Conservation (phyloP, 768 basidiomycete species). For the Rhodotorula babjevae region DNA sequence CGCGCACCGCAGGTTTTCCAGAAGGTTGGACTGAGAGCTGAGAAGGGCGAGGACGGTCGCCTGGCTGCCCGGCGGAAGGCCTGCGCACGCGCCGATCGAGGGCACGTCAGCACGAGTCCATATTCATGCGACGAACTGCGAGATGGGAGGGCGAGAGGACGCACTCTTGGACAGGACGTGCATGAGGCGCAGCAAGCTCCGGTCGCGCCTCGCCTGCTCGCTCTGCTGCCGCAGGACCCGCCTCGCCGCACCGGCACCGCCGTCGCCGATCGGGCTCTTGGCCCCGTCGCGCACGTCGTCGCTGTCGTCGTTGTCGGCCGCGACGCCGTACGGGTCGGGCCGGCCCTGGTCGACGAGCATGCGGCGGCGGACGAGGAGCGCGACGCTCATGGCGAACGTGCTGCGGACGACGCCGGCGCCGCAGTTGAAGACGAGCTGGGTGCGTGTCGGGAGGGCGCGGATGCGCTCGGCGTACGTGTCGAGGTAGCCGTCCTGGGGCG, state of each 20-base stretch:
- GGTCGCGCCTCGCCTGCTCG: slow-evolving; percentile 46
- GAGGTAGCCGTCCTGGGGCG: slow-evolving; percentile 94
- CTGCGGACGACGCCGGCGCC: slow-evolving; percentile 89
- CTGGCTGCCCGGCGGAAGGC: slow-evolving; percentile 22
- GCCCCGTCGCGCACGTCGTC: neutral
- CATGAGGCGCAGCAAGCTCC: slow-evolving; percentile 47
- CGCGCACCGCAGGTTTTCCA: slow-evolving; percentile 58
- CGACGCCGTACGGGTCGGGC: slow-evolving; percentile 65
- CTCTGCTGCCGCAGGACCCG: slow-evolving; percentile 46
- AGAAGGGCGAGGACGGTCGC: slow-evolving; percentile 63
- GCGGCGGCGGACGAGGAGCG: slow-evolving; percentile 74
- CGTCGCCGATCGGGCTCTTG: neutral
- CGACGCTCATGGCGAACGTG: slow-evolving; percentile 96
- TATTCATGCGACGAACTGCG: too few species aligned
- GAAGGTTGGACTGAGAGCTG: slow-evolving; percentile 67
- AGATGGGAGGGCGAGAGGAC: slow-evolving; percentile 23
- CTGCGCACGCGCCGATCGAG: neutral
- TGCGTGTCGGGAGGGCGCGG: slow-evolving; percentile 65
- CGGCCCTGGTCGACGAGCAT: slow-evolving; percentile 62
- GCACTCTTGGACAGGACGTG: slow-evolving; percentile 50
- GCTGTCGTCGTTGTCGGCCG: neutral
- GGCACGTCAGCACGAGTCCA: fast-evolving
- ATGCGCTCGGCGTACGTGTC: slow-evolving; percentile 86
- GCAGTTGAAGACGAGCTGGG: slow-evolving; percentile 86
- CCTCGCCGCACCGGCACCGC: slow-evolving; percentile 19